Evolutionary conservation across 2,329 filamentous ascomycete species (phyloP), one percentile per base, ranked within the genome.

Genomic region (Pseudonectria foliicola): DNA sequence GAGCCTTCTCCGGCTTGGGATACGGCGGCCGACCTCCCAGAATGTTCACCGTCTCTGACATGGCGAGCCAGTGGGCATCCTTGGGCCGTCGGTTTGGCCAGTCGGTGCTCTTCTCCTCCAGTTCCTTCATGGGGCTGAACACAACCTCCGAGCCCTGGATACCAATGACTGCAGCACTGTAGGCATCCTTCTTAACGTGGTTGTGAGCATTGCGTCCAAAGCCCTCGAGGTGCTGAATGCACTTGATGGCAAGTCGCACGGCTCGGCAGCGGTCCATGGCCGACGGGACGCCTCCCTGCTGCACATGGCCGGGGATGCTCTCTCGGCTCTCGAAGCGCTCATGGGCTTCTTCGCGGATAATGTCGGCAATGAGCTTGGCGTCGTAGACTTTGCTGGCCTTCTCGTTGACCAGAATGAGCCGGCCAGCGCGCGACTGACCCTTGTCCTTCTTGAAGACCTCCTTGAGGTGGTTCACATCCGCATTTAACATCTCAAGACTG

Each of bases 221-320:
- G 14, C 64, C 62, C 64, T 98, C 92, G 4, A 98, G 70, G 56
- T 95, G 88, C 67, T 95, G 80, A 56, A 96, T 84, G 58, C 87
- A 94, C 66, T 89, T 90, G 63, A 96, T 92, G 8, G 89, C 87
- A 54, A 98, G 80, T 33, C 92, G 77, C 15, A 95, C 84, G 2
- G 92, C 90, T 30, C 92, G 80, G 52, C 90, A 89, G 36, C 92
- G 83, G 63, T 98, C 92, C 89, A 98, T 96, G 6, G 92, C 80
- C 3, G 86, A 93, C 1, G 92, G 92, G 28, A 85, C 86, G 38
- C 87, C 88, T 49, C 89, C 89, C 66, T 95, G 90, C 63, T 95
- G 89, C 46, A 94, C 89, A 64, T 95, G 89, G 11, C 89, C 89
- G 1, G 89, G 89, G 33, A 94, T 90, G 48, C 86, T 89, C 57